These are phyloP conservation scores for Leptosphaerulina australis DNA, from an alignment of 2,329 filamentous ascomycete species.

Conservation along the genomic window DNA sequence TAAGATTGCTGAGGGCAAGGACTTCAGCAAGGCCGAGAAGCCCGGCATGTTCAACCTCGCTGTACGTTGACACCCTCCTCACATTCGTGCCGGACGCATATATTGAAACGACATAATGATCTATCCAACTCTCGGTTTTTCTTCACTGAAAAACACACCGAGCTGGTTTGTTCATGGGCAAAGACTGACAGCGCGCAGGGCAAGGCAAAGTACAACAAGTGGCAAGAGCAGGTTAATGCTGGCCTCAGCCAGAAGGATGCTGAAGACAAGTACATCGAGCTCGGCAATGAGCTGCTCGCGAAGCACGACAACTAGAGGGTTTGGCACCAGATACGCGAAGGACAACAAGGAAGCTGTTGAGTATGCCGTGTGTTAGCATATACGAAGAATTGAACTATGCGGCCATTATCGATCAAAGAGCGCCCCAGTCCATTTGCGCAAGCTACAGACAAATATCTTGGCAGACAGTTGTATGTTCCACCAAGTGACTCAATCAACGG, in stretches of 20 bases:
- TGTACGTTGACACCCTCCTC: constrained; percentile 50
- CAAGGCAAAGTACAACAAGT: constrained; percentile 81
- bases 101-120: neutral
- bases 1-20: constrained; percentile 51
- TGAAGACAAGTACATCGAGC: constrained; percentile 75
- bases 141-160: neutral
- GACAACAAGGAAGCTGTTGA: neutral
- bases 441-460: neutral
- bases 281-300: constrained; percentile 73
- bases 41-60: constrained; percentile 75
- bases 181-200: constrained; percentile 56
- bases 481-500: too few species aligned
- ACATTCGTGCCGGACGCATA: neutral
- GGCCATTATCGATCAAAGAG: constrained; percentile 6
- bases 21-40: constrained; percentile 50
- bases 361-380: constrained; percentile 10
- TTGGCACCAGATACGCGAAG: neutral
- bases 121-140: neutral
- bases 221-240: constrained; percentile 72
- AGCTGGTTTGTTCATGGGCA: neutral
- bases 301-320: constrained; percentile 64
- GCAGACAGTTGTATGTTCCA: too few species aligned
- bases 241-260: constrained; percentile 68
- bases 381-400: constrained; percentile 16
- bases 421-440: too few species aligned